phyloP scores from a whole-genome alignment of 176 grass and related monocot species.

The Carex littledalei region DNA sequence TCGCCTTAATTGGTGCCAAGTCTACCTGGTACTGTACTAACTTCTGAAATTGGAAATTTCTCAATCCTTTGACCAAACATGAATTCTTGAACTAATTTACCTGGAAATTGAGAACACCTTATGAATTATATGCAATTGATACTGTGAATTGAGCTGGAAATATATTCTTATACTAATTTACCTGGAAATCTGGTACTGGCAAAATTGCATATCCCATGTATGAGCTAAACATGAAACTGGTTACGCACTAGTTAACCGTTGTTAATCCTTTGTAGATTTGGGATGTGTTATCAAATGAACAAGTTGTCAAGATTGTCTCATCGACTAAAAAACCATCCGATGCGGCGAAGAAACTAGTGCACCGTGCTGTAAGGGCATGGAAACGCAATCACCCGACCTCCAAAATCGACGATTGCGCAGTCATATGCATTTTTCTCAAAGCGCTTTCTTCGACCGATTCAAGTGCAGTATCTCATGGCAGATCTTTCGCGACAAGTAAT shows the following conservation, averaged over 20 bases:
- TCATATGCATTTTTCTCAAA: conserved; percentile 60
- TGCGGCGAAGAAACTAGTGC: conserved; percentile 45
- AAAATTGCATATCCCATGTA: not conserved
- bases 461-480: not conserved
- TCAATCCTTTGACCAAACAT: not conserved
- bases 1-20: not conserved
- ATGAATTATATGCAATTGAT: not conserved
- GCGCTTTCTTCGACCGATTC: not conserved
- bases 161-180: not conserved
- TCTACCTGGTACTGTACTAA: not conserved
- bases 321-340: conserved; percentile 41
- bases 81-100: no score
- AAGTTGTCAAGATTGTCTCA: conserved; percentile 57
- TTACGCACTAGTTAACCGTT: not conserved
- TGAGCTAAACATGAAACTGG: not conserved
- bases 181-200: not conserved
- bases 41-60: not conserved
- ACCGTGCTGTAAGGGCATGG: conserved; percentile 55
- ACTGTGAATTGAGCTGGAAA: conserved; percentile 22
- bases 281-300: conserved; percentile 83
- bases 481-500: conserved; percentile 31
- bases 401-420: conserved; percentile 79
- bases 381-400: conserved; percentile 56
- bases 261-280: conserved; percentile 44
- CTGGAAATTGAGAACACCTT: no score